Conservation (phyloP, 768 basidiomycete species). For the Suillus occidentalis region DNA sequence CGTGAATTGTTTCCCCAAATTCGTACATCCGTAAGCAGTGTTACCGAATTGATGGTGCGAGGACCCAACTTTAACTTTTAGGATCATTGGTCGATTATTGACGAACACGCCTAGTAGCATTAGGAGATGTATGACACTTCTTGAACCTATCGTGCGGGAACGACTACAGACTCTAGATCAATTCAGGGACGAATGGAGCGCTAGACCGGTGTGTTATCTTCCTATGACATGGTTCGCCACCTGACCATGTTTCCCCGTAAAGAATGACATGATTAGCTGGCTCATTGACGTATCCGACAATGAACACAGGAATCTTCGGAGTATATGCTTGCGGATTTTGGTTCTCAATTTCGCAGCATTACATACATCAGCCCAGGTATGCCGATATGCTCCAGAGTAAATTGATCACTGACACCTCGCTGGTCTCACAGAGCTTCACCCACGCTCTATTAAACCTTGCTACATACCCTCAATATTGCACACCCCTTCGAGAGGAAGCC, state of each 20-base stretch:
- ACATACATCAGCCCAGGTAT: slow-evolving; percentile 35
- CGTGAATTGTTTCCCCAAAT: slow-evolving; percentile 34
- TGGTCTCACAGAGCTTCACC: slow-evolving; percentile 25
- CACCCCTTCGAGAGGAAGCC: slow-evolving; percentile 42
- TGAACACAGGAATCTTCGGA: slow-evolving; percentile 27
- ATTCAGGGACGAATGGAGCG: slow-evolving; percentile 28
- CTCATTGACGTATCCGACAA: slow-evolving; percentile 35
- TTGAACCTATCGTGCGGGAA: slow-evolving; percentile 34
- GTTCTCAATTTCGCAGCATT: slow-evolving; percentile 39
- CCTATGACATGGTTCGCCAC: slow-evolving; percentile 3
- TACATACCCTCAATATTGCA: slow-evolving; percentile 37
- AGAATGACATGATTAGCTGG: slow-evolving; percentile 44
- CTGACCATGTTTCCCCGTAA: slow-evolving; percentile 5
- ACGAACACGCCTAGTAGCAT: slow-evolving; percentile 34
- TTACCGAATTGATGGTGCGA: slow-evolving; percentile 8
- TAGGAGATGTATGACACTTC: slow-evolving; percentile 27
- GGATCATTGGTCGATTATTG: slow-evolving; percentile 33
- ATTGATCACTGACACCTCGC: slow-evolving; percentile 7
- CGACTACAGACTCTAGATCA: slow-evolving; percentile 27
- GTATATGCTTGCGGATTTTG: slow-evolving; percentile 35
- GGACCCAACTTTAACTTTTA: slow-evolving; percentile 19
- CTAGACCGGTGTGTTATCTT: slow-evolving; percentile 33
- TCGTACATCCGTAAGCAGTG: slow-evolving; percentile 34
- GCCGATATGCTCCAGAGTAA: neutral
- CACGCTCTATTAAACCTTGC: slow-evolving; percentile 43